Percentiles rank a stretch among this genome's conserved stretches.
Conservation (phyloP, 345 rosid species). For the Chamaenerion angustifolium region DNA sequence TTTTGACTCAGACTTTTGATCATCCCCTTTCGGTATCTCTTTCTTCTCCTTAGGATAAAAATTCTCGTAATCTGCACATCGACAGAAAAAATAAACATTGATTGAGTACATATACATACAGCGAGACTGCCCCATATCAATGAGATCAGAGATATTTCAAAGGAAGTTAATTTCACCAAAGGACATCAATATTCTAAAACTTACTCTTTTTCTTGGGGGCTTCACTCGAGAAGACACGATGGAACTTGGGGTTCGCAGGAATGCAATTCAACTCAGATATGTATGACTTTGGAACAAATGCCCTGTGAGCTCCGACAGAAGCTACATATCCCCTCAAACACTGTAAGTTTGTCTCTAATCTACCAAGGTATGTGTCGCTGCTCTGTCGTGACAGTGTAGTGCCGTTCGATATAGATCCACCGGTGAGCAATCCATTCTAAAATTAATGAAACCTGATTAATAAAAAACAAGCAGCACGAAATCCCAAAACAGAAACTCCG, state of each 20-base stretch:
- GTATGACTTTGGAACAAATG: conserved; percentile 7
- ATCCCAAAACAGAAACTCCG: not conserved
- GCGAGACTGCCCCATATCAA: too few species aligned
- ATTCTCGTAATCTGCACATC: conserved; percentile 65
- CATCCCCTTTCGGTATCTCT: conserved; percentile 62
- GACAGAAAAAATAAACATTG: not conserved
- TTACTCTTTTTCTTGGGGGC: conserved; percentile 66
- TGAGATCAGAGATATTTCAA: not conserved
- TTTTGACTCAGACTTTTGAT: conserved; percentile 72
- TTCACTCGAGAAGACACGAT: conserved; percentile 55
- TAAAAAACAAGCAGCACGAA: not conserved
- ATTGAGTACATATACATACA: too few species aligned
- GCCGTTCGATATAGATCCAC: conserved; percentile 18
- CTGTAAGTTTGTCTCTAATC: conserved; percentile 22
- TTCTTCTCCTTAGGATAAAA: conserved; percentile 74
- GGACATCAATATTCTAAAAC: conserved; percentile 3
- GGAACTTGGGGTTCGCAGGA: conserved; percentile 53
- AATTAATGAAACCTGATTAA: not conserved
- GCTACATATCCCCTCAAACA: conserved; percentile 42
- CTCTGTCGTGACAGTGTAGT: conserved; percentile 9
- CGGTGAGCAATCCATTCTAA: conserved; percentile 18
- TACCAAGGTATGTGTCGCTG: conserved; percentile 12
- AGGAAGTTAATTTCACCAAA: not conserved
- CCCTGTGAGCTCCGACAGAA: conserved; percentile 30
- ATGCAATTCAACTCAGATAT: conserved; percentile 35